These are phyloP conservation scores for Cyberlindnera petersonii DNA, from an alignment of 805 yeast species.

Conservation along the genomic window DNA sequence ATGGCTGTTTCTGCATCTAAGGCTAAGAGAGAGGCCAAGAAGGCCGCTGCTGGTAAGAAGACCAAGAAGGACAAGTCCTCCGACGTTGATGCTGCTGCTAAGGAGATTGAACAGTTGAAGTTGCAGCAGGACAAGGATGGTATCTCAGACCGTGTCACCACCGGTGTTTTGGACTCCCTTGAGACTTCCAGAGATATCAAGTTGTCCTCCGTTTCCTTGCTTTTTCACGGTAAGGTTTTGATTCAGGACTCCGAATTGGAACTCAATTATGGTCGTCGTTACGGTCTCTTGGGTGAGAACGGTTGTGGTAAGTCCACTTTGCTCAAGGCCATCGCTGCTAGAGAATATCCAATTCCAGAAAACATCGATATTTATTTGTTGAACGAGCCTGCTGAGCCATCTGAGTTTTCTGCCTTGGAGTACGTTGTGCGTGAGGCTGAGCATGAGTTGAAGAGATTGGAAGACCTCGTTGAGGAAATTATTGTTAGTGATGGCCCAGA, in stretches of 20 bases:
- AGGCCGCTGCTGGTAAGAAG: conserved; percentile 72
- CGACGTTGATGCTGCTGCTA: conserved; percentile 56
- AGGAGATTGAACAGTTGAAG: conserved; percentile 80
- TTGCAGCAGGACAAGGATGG: conserved; percentile 93
- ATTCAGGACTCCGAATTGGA: conserved; percentile 90
- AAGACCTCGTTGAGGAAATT: conserved; percentile 84
- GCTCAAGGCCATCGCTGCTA: conserved; percentile 87
- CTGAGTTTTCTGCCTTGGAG: conserved; percentile 88
- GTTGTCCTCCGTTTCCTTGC: conserved; percentile 80
- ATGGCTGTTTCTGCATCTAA: conserved; percentile 71
- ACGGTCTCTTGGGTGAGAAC: conserved; percentile 96
- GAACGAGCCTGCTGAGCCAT: conserved; percentile 97
- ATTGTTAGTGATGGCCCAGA: conserved; percentile 94
- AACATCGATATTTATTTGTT: conserved; percentile 85
- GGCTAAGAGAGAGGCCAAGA: conserved; percentile 97
- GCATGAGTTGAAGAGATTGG: conserved; percentile 83
- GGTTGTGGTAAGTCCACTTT: conserved; percentile 99
- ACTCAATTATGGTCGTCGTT: conserved; percentile 95
- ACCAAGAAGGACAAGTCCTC: conserved; percentile 45
- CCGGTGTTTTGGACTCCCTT: conserved; percentile 92
- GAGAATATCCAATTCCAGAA: conserved; percentile 94
- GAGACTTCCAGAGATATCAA: conserved; percentile 92
- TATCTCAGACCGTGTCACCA: conserved; percentile 92
- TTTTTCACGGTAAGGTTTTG: conserved; percentile 96
- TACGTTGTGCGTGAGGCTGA: conserved; percentile 98